Base-by-base conservation (phyloP, 2,329 filamentous ascomycete species). In the Elsinoe australis region DNA sequence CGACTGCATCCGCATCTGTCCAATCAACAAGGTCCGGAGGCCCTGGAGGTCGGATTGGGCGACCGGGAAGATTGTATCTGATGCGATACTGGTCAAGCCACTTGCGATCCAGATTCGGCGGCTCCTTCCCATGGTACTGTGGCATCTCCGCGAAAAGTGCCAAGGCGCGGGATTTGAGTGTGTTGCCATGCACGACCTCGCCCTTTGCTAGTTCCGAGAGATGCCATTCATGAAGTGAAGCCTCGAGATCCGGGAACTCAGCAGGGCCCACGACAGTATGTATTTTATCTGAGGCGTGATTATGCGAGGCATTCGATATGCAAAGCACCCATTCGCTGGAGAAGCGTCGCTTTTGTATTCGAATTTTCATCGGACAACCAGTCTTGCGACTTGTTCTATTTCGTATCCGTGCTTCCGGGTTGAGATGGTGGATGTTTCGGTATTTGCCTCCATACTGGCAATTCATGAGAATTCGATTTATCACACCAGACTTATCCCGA, bases 71-170 rank as follows among this genome's bases (percentile, higher is more conserved):
- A 14, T 52, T 52, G 35, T 54, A 51, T 21, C 54, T 53, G 19
- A 50, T 42, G 17, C 54, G 53, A 45, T 56, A 56, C 21, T 53
- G 51, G 32, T 55, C 50, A 10, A 56, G 48, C 54, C 54, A 56
- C 34, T 51, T 52, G 41, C 46, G 48, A 26, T 49, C 51, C 4
- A 56, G 49, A 22, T 53, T 49, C 26, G 54, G 54, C 6, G 51
- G 49, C 18, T 47, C 44, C 38, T 51, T 49, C 41, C 52, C 52
- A 4, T 51, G 48, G 28, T 52, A 55, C 22, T 54, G 52, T 14
- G 54, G 54, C 52, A 54, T 51, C 32, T 51, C 49, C 12, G 51
- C 39, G 21, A 49, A 56, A 45, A 56, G 49, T 9, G 54, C 54
- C 29, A 56, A 24, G 8, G 54, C 54, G 35, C 50, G 53, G 12